Conservation (phyloP, 345 rosid genomes). For the Odontarrhena argentea region DNA sequence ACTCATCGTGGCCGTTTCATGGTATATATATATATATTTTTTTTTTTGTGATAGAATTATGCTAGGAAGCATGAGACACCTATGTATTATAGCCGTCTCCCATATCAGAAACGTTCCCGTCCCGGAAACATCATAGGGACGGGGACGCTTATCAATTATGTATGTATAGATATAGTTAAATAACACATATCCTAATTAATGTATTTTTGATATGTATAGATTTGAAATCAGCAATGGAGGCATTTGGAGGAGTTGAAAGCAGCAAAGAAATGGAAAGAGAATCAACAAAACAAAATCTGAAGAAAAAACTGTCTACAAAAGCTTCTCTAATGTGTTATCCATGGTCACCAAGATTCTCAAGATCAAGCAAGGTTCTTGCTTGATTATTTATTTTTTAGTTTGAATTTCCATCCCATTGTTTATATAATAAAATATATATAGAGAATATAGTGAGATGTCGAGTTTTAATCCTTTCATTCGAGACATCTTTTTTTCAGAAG, state of each 20-base stretch:
- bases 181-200: background rate
- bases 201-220: background rate
- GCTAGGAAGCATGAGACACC: too few species aligned
- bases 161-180: background rate
- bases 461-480: constrained; percentile 17
- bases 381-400: constrained; percentile 10
- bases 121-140: too few species aligned
- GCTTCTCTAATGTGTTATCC: constrained; percentile 34
- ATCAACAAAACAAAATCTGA: constrained; percentile 30
- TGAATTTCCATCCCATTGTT: constrained; percentile 21
- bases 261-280: constrained; percentile 33
- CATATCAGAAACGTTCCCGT: too few species aligned
- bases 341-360: constrained; percentile 42
- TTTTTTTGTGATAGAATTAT: background rate
- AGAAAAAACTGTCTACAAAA: constrained; percentile 38
- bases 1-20: constrained; percentile 77
- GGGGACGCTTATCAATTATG: background rate
- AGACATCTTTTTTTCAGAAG: constrained; percentile 23
- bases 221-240: constrained; percentile 33
- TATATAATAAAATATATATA: constrained; percentile 30
- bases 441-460: constrained; percentile 18
- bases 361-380: constrained; percentile 36
- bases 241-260: constrained; percentile 37
- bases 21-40: constrained; percentile 18
- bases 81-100: too few species aligned